Evolutionary conservation across 2,329 filamentous ascomycete genomes (phyloP).

Genomic region (Botrytis pseudocinerea): DNA sequence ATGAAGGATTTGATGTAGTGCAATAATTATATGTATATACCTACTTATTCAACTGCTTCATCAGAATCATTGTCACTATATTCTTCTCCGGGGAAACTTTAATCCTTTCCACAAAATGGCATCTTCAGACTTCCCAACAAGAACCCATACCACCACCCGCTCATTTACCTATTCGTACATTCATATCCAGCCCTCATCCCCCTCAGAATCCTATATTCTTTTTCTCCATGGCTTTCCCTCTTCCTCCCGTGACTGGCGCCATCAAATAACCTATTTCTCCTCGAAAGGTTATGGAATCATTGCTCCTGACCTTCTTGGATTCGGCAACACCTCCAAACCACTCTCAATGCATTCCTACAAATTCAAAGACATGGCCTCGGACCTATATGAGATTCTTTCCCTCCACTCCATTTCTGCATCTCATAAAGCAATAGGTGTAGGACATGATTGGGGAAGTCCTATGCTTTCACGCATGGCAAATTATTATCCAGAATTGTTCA

Average conservation of each 20-base stretch:
- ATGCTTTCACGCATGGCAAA: conserved; percentile 27
- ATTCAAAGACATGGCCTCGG: conserved; percentile 36
- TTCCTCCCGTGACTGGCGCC: conserved; percentile 46
- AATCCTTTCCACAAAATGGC: background rate
- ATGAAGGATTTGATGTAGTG: background rate
- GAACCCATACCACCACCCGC: background rate
- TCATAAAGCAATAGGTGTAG: conserved; percentile 27
- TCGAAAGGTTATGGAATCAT: conserved; percentile 46
- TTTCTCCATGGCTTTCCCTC: conserved; percentile 53
- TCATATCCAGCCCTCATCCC: background rate
- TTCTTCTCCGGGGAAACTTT: background rate
- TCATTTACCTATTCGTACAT: conserved; percentile 16
- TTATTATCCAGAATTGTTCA: conserved; percentile 25
- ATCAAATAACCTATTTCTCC: conserved; percentile 33
- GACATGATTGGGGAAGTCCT: conserved; percentile 35
- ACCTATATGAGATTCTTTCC: conserved; percentile 43
- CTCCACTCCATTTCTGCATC: conserved; percentile 27
- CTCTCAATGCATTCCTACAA: conserved; percentile 36
- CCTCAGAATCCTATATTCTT: conserved; percentile 39
- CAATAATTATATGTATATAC: background rate
- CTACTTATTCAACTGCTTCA: background rate
- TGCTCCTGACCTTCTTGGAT: conserved; percentile 47
- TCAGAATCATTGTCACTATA: background rate
- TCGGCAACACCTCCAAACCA: conserved; percentile 42
- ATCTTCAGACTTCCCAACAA: background rate